These are phyloP conservation scores for Populus ilicifolia DNA, from an alignment of 345 rosid genomes.

Conservation along the genomic window DNA sequence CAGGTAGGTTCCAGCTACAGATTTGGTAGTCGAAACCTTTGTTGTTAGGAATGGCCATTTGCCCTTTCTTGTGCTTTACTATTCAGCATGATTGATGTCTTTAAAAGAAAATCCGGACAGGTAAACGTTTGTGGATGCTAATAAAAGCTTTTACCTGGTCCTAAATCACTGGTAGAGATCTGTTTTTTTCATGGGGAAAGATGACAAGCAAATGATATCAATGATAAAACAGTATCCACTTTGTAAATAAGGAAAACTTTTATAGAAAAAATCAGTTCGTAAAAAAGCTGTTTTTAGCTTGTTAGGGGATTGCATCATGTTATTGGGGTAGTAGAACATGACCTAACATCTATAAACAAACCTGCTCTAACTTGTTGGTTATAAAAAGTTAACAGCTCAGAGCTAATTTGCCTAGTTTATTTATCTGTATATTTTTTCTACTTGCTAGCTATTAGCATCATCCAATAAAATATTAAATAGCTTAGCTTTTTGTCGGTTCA, in stretches of 20 bases:
- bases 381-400: not conserved
- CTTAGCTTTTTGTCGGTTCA: not conserved
- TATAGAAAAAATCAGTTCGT: not conserved
- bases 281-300: not conserved
- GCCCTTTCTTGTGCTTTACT: not conserved
- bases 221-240: not conserved
- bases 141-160: too few relatives aligned
- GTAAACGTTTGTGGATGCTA: too few relatives aligned
- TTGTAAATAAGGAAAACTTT: not conserved
- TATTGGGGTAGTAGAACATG: not conserved
- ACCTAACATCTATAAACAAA: not conserved
- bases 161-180: not conserved
- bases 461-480: not conserved
- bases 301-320: not conserved
- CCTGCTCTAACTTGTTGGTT: not conserved
- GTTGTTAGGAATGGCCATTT: not conserved
- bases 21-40: conserved; percentile 5
- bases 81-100: too few relatives aligned
- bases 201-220: not conserved
- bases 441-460: not conserved
- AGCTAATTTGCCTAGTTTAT: not conserved
- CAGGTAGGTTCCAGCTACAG: conserved; percentile 49
- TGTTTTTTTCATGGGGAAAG: not conserved
- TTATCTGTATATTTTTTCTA: not conserved
- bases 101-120: too few relatives aligned